Evolutionary conservation across 345 rosid species (phyloP), one percentile per base, ranked within the genome.

Genomic region (Eucalyptus paniculata): DNA sequence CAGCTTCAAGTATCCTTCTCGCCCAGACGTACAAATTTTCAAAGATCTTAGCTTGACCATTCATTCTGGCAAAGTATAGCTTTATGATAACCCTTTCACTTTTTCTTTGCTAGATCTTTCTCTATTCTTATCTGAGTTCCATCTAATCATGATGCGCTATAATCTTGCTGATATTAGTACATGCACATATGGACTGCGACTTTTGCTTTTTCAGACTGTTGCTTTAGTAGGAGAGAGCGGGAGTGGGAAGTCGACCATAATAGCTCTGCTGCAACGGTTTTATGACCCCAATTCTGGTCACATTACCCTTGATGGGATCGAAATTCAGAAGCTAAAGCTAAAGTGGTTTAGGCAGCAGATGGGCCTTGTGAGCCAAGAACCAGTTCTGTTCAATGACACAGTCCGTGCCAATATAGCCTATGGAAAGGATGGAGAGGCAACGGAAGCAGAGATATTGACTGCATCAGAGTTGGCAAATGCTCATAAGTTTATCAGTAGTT

Each of bases 11-110:
- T 97, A 97, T 92, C 98, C 98, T 13, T 91, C 91, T 58, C 93
- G 99, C 82, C 98, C 98, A 4, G 97, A 97, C 87, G 88, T 94
- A 90, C 98, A 94, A 87, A 94, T 97, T 89, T 92, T 97, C 67
- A 94, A 91, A 77, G 97, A 95, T 89, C 92, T 96, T 42, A 92
- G 91, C 91, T 88, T 93, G 88, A 69, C 82, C 45, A 90, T 93
- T 81, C 92, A 86, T 88, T 89, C 91, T 11, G 92, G 91, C 56
- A 87, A 93, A 92, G 94, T 91, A 83, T 86, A 58, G 34, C 32
- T 51, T 24, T 45, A 9, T 34, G 28, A 30, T 30, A 34, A 11
- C 34, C 34, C 54, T 26, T 50, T 44, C n/a, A 42, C 19, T 37
- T 80, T 40, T 18, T 37, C 77, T 21, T 45, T 40, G 42, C 69